These are phyloP conservation scores for Pythium monospermum DNA, from an alignment of 352 stramenopile species.

Conservation along the genomic window DNA sequence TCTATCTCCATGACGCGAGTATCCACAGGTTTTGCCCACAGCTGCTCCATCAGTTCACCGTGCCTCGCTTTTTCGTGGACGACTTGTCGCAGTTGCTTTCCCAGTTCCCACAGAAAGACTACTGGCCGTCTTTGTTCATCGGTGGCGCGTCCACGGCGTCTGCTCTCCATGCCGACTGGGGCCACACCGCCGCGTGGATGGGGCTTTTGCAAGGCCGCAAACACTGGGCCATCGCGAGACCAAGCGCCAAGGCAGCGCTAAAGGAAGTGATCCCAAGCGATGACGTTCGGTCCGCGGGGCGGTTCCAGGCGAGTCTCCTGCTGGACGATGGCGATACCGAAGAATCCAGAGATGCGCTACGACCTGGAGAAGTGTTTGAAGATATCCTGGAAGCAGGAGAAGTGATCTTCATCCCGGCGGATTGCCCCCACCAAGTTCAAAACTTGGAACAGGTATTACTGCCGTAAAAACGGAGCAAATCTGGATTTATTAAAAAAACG, in stretches of 20 bases:
- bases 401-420: constrained; percentile 31
- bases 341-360: constrained; percentile 5
- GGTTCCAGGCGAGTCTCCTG: constrained; percentile 27
- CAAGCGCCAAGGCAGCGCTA: constrained; percentile 21
- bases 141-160: constrained; percentile 24
- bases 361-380: constrained; percentile 25
- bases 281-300: constrained; percentile 2
- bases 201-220: constrained; percentile 27
- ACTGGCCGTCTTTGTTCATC: constrained; percentile 42
- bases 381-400: constrained; percentile 28
- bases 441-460: constrained; percentile 27
- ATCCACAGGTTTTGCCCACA: constrained; percentile 25
- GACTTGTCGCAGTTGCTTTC: constrained; percentile 19
- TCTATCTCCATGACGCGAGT: constrained; percentile 37
- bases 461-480: not conserved
- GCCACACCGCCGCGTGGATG: constrained; percentile 31
- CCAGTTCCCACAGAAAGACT: constrained; percentile 20
- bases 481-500: not conserved
- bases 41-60: constrained; percentile 21
- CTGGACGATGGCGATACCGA: not conserved
- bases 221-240: constrained; percentile 31
- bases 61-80: constrained; percentile 27
- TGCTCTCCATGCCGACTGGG: constrained; percentile 32
- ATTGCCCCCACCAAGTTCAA: constrained; percentile 32
- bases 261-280: constrained; percentile 19